phyloP scores from a whole-genome alignment of 331 rosid species.

The Pyracantha coccinea region DNA sequence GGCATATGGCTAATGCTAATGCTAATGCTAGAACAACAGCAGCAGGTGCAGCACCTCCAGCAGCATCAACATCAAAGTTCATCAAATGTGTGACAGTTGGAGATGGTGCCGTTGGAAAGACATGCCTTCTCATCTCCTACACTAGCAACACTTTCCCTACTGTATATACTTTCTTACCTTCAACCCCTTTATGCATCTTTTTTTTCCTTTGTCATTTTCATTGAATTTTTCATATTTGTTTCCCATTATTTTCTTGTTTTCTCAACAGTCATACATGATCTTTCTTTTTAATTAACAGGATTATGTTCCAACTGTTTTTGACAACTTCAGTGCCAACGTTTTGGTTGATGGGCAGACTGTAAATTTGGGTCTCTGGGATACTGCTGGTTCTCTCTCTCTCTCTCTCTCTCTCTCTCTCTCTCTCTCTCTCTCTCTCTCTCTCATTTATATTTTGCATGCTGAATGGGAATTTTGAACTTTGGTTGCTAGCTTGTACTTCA shows the following conservation, averaged over 20 bases:
- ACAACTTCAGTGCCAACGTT: slow-evolving; percentile 51
- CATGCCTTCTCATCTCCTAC: slow-evolving; percentile 80
- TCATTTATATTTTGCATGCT: not conserved
- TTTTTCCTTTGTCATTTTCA: not conserved
- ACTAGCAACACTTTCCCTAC: slow-evolving; percentile 59
- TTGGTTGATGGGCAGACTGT: slow-evolving; percentile 40
- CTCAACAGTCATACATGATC: no score
- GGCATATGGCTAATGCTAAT: not conserved
- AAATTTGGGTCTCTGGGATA: slow-evolving; percentile 56
- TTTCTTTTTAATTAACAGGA: slow-evolving; percentile 22
- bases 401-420: not conserved
- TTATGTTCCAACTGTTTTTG: slow-evolving; percentile 56
- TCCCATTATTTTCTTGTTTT: not conserved
- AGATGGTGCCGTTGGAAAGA: slow-evolving; percentile 75
- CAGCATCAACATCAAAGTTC: slow-evolving; percentile 20
- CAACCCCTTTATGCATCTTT: not conserved
- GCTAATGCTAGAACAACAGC: not conserved
- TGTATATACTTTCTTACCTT: slow-evolving; percentile 13
- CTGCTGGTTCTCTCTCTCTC: slow-evolving; percentile 37
- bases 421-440: no score
- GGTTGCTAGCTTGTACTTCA: not conserved
- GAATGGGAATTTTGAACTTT: not conserved
- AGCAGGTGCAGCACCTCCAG: not conserved
- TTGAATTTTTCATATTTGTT: not conserved
- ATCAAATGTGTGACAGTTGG: slow-evolving; percentile 82